Evolutionary conservation across 352 stramenopile species (phyloP), one percentile per base, ranked within the genome.

Genomic region (Phytopythium helicoides): DNA sequence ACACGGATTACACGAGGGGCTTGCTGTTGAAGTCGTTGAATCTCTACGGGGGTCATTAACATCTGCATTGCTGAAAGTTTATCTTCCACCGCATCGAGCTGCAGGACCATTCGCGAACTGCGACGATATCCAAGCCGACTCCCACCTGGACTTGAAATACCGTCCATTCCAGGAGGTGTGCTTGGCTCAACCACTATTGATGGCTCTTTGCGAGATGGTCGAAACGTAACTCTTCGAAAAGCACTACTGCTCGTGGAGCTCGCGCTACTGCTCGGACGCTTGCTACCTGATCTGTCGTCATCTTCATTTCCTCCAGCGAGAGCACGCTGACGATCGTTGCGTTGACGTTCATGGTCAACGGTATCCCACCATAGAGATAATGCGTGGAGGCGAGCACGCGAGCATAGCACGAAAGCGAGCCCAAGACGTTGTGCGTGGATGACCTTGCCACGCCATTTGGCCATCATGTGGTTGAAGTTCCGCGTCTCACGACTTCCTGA

Each of bases 381-480:
- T 2, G 66, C 68, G 7, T 76, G 58, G 19, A 90, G 39, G n/a
- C 79, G 68, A 36, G 76, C 76, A 7, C 77, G 76, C 9, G 67
- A 74, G 48, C 79, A 90, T 18, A 57, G 9, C 11, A 89, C 56
- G 39, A 90, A 92, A 10, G 52, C 52, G 8, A 54, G 62, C 11
- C 77, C 65, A 25, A 76, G 47, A 3, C 73, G 76, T 58, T 93
- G 78, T 26, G 76, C 84, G 26, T 60, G 59, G 41, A 93, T 88
- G 40, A 93, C 77, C 49, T 89, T 89, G 53, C 47, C 45, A 19
- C 82, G 75, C 82, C 82, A 92, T 41, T 72, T 72, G 37, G 79
- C 23, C 82, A 92, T 90, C 62, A 90, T 74, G 23, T 74, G 65
- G 38, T 85, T 86, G 36, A 92, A 89, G 45, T 89, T 90, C 51